Percentiles rank a stretch among this genome's conserved stretches.
These are phyloP conservation scores for Globisporangium spiculum DNA, from an alignment of 352 stramenopile species.

Conservation along the genomic window DNA sequence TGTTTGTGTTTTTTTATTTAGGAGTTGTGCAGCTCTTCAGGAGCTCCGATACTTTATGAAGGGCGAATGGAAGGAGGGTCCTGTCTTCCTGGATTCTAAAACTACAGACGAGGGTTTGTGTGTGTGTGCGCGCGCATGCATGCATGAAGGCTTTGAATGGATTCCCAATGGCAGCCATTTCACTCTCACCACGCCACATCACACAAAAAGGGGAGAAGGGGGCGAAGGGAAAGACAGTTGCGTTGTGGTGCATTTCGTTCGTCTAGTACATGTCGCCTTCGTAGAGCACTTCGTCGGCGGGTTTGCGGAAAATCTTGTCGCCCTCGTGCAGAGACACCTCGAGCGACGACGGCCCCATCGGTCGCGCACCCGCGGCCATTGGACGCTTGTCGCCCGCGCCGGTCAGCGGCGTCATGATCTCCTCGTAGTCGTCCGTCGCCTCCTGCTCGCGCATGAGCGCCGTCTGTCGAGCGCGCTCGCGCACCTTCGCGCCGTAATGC, in stretches of 20 bases:
- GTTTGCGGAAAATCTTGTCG: conserved; percentile 85
- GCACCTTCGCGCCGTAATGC: conserved; percentile 77
- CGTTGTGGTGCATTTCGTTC: not conserved
- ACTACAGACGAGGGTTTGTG: conserved; percentile 17
- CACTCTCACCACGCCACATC: not conserved
- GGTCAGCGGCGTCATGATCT: conserved; percentile 84
- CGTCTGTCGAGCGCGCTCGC: conserved; percentile 71
- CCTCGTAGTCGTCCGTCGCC: conserved; percentile 85
- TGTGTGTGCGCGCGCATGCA: not conserved
- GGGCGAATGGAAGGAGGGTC: conserved; percentile 2
- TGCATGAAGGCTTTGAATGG: not conserved
- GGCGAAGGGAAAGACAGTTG: not conserved
- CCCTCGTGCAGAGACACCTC: conserved; percentile 85
- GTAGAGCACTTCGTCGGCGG: conserved; percentile 75
- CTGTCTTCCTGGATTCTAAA: conserved; percentile 13
- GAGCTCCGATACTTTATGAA: conserved; percentile 5
- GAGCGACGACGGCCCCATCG: conserved; percentile 50
- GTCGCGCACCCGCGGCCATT: conserved; percentile 33
- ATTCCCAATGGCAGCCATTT: not conserved
- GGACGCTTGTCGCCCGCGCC: conserved; percentile 58
- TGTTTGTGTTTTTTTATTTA: conserved; percentile 4
- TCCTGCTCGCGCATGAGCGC: conserved; percentile 84
- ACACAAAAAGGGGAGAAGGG: conserved; percentile 1
- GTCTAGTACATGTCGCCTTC: conserved; percentile 83
- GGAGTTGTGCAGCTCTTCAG: not conserved